Conservation (phyloP, 768 basidiomycete genomes). For the Hydnum rufescens region DNA sequence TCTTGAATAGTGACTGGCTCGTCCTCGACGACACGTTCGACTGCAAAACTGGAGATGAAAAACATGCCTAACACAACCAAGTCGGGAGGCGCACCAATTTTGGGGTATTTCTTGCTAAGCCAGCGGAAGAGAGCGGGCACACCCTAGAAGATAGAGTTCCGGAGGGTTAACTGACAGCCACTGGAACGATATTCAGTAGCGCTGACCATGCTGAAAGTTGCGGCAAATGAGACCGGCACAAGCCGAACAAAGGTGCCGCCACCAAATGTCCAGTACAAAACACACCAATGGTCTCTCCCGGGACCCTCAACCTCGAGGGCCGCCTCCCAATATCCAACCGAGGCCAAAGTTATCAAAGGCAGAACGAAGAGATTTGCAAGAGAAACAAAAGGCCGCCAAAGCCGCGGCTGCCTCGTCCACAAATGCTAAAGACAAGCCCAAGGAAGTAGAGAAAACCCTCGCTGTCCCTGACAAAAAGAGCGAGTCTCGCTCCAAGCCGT, state of each 20-base stretch:
- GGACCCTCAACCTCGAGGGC: too few species aligned
- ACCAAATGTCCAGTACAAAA: neutral
- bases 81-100: slow-evolving; percentile 47
- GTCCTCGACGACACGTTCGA: slow-evolving; percentile 66
- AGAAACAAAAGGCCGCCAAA: slow-evolving; percentile 66
- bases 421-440: too few species aligned
- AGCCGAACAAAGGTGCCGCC: neutral
- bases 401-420: slow-evolving; percentile 25
- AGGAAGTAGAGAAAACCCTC: slow-evolving; percentile 3
- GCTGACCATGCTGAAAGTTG: slow-evolving; percentile 6
- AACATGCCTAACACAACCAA: neutral
- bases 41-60: slow-evolving; percentile 20
- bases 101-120: slow-evolving; percentile 97
- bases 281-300: neutral
- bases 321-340: too few species aligned
- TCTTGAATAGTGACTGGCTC: slow-evolving; percentile 44
- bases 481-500: slow-evolving; percentile 4
- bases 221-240: neutral
- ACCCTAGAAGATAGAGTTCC: slow-evolving; percentile 34
- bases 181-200: neutral
- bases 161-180: neutral
- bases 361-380: slow-evolving; percentile 60
- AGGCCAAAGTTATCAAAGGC: slow-evolving; percentile 38
- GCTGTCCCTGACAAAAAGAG: slow-evolving; percentile 11
- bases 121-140: slow-evolving; percentile 96